These are phyloP conservation scores for Rhamnella rubrinervis DNA, from an alignment of 331 rosid genomes.

Conservation along the genomic window DNA sequence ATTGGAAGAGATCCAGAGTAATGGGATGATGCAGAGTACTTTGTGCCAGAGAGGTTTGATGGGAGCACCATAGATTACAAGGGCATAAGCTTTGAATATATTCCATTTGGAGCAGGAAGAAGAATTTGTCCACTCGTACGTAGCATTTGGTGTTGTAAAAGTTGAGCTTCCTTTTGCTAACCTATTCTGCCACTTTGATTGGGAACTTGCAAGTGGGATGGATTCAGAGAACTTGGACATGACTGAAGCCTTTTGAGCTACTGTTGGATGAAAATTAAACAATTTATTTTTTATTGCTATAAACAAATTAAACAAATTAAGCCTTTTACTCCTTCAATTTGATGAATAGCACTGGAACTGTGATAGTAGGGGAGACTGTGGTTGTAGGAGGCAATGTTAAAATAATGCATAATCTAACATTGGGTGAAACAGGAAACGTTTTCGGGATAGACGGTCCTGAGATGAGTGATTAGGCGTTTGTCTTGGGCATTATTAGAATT, in stretches of 20 bases:
- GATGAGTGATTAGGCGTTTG: constrained; percentile 19
- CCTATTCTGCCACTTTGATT: constrained; percentile 1
- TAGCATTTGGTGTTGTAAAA: background rate
- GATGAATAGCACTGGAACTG: constrained; percentile 15
- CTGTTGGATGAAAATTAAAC: background rate
- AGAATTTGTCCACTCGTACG: constrained; percentile 1
- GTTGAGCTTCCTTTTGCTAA: constrained; percentile 2
- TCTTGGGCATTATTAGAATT: constrained; percentile 14
- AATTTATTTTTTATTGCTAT: background rate
- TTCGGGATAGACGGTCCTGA: constrained; percentile 32
- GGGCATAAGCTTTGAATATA: background rate
- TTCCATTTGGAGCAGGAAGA: constrained; percentile 10
- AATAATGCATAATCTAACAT: constrained; percentile 31
- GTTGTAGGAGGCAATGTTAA: too few species aligned
- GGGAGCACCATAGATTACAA: background rate
- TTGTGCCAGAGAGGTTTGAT: background rate
- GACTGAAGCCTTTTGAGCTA: constrained; percentile 5
- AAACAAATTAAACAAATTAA: too few species aligned
- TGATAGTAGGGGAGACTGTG: too few species aligned
- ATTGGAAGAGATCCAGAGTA: constrained; percentile 9
- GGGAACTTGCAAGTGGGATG: background rate
- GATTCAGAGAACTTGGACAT: background rate
- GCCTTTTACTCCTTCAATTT: too few species aligned
- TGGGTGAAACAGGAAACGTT: too few species aligned
- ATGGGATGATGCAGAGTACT: constrained; percentile 2